Evolutionary conservation across 2,329 filamentous ascomycete genomes (phyloP).

Genomic region (Coniella lustricola): DNA sequence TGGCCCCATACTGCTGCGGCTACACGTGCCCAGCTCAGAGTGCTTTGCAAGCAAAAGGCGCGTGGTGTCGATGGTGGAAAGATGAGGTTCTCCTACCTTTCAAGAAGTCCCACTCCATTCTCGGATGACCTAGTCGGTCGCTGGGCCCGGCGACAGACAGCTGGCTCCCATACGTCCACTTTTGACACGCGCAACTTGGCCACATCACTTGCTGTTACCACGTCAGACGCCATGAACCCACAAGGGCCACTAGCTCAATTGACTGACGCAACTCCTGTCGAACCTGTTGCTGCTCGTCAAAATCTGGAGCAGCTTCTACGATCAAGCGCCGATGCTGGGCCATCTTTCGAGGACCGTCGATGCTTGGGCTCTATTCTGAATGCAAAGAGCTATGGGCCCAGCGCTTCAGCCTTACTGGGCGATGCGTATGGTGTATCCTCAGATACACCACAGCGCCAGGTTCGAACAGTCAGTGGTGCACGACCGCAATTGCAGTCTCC

Average conservation of each 20-base stretch:
- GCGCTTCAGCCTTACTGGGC: slow-evolving; percentile 44
- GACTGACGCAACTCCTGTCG: slow-evolving; percentile 35
- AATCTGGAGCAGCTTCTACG: slow-evolving; percentile 14
- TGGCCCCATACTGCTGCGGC: slow-evolving; percentile 60
- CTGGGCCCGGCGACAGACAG: slow-evolving; percentile 41
- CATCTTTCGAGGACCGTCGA: slow-evolving; percentile 25
- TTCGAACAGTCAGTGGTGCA: slow-evolving; percentile 39
- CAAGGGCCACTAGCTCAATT: slow-evolving; percentile 55
- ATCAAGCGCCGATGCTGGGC: slow-evolving; percentile 20
- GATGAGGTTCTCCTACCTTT: slow-evolving; percentile 35
- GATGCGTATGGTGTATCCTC: slow-evolving; percentile 31
- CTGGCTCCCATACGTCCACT: slow-evolving; percentile 38
- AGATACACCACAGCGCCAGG: slow-evolving; percentile 33
- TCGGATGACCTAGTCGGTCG: slow-evolving; percentile 42
- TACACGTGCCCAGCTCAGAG: slow-evolving; percentile 54
- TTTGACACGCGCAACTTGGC: slow-evolving; percentile 58
- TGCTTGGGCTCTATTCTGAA: slow-evolving; percentile 50
- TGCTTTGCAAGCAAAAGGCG: slow-evolving; percentile 53
- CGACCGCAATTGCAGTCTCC: slow-evolving; percentile 48
- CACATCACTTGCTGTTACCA: slow-evolving; percentile 55
- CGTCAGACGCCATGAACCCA: slow-evolving; percentile 58
- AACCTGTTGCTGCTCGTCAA: slow-evolving; percentile 16
- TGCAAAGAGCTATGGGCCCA: slow-evolving; percentile 55
- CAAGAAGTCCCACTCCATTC: slow-evolving; percentile 50
- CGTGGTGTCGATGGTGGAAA: slow-evolving; percentile 34